phyloP scores from a whole-genome alignment of 345 rosid genomes.

The Rhizophora mangle region DNA sequence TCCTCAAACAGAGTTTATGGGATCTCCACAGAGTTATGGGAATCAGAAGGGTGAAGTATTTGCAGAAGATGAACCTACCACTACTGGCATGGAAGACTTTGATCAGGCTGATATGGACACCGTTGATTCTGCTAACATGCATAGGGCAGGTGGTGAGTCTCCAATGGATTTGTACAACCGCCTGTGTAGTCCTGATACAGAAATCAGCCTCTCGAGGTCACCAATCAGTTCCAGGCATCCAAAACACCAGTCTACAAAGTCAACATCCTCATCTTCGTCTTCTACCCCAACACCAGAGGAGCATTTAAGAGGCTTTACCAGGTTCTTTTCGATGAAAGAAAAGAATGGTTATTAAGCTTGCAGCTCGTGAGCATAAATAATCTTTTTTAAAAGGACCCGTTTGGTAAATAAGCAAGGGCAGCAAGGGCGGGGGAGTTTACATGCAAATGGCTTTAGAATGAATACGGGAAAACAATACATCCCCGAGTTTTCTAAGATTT shows the following conservation, averaged over 20 bases:
- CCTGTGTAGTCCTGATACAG: conserved; percentile 54
- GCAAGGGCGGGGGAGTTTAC: not conserved
- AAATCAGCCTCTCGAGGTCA: conserved; percentile 44
- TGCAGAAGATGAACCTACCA: conserved; percentile 38
- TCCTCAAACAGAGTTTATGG: conserved; percentile 55
- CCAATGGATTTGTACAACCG: conserved; percentile 30
- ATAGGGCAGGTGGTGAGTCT: conserved; percentile 39
- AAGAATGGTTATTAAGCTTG: conserved; percentile 43
- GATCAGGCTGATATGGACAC: conserved; percentile 37
- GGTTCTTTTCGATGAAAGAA: conserved; percentile 89
- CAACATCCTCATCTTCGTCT: conserved; percentile 53
- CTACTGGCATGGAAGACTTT: conserved; percentile 35
- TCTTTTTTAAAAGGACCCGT: not conserved
- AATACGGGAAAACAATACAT: too few species aligned
- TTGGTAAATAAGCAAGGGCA: conserved; percentile 14
- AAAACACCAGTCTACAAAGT: conserved; percentile 56
- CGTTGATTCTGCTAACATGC: conserved; percentile 23
- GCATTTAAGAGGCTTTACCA: conserved; percentile 72
- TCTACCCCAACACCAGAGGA: conserved; percentile 63
- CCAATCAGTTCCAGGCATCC: conserved; percentile 44
- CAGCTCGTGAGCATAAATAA: conserved; percentile 20
- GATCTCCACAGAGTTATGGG: conserved; percentile 41
- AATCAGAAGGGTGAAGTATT: conserved; percentile 43
- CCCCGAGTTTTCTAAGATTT: conserved; percentile 16
- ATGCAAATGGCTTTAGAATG: too few species aligned